Evolutionary conservation across 345 rosid genomes (phyloP), one percentile per base, ranked within the genome.

Genomic region (Eutrema heterophyllum): DNA sequence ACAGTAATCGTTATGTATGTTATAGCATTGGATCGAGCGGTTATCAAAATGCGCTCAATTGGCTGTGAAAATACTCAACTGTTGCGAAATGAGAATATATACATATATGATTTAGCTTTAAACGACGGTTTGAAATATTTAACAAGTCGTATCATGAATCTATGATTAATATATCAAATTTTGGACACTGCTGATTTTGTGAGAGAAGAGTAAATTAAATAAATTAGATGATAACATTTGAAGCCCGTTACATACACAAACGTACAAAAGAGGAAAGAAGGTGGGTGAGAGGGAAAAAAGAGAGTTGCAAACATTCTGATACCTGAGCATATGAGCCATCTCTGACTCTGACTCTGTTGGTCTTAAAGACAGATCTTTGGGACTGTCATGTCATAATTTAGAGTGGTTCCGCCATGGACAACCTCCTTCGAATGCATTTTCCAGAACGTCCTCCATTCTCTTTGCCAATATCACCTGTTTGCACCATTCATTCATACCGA

Each of bases 391-490:
- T 89, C 87, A 95, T 84, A 95, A 86, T 79, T 84, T 95, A 3
- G 99, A 83, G 73, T 80, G 85, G 33, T 78, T 88, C 26, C 89
- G 83, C 99, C 92, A 92, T 43, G 97, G 99, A 82, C 94, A 95
- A 27, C 98, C 99, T 10, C 96, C 98, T 74, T 92, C 98, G 32
- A 95, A 92, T 32, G 99, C 98, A 39, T 90, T 91, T 68, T 92
- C 98, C 78, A 95, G 68, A 9, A 92, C 98, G 35, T 95, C 98
- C 79, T 95, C 99, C 96, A 95, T 84, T 75, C 92, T 83, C 86
- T 90, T 92, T 16, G 96, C 99, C 52, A 84, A 82, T 56, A 95
- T 62, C 48, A 95, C 83, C 99, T 95, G 96, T 53, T 39, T 50
- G 12, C 54, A 67, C 27, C 53, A 58, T 33, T 32, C 63, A 63